Base-by-base conservation (phyloP, 345 rosid species). In the Brassica napus region DNA sequence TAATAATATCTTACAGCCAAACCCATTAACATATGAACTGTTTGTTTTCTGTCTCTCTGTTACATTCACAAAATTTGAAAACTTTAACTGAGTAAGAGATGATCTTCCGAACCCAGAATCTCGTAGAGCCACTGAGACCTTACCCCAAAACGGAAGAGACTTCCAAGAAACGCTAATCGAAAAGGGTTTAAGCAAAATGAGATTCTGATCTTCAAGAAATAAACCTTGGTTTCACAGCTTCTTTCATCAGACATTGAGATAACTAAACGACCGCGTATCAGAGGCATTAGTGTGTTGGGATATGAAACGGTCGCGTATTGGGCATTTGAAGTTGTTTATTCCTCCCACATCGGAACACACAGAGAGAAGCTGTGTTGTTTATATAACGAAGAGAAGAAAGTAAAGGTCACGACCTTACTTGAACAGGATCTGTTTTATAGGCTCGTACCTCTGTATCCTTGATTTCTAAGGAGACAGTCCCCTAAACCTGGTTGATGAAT, bases 71-170 rank as follows among this genome's bases (percentile, higher is more conserved):
- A 54, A 61, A 44, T 11, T 16, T 44, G 39, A 49, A 8, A 61
- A 58, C 61, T 44, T 7, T 23, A 89, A 97, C 91, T 94, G 98
- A 71, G 92, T 84, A 30, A 90, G 86, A 79, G 98, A 94, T 26
- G 98, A 98, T 81, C 92, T 83, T 3, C 72, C 83, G 60, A 89
- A 79, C 66, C 97, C 94, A 58, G 92, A 85, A 54, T 70, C 80
- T 14, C 82, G 78, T 23, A 94, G 90, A 82, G 98, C 88, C 14
- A 75, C 75, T 61, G 93, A 83, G 30, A 94, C 73, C 15, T 79
- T 81, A 71, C 86, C 90, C 1, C 95, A 89, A 15, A 94, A 84
- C 9, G 98, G 97, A 24, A 94, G 79, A 73, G 96, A 89, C 67
- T 86, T 68, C 97, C 99, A 94, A 0, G 98, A 90, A 91, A 87